Base-by-base conservation (phyloP, 805 yeast species). In the Lipomyces lipofer region DNA sequence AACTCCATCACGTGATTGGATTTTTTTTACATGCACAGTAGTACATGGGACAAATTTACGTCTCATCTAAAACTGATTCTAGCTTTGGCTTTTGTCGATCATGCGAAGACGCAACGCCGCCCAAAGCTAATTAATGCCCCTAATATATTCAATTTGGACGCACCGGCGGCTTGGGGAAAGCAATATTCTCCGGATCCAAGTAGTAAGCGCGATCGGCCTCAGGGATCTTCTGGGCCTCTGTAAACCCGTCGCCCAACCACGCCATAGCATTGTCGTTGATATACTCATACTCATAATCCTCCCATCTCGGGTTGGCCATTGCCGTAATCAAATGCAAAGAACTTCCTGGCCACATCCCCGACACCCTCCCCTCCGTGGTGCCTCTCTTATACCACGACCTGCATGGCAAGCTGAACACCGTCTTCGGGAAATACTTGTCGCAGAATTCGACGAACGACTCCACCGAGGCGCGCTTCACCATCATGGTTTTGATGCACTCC, bases 321-420 rank as follows among this genome's bases (percentile, higher is more conserved):
- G 54, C 50, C 15, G 30, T 24, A n/a, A 47, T 33, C 27, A 40
- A 50, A 24, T 57, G 62, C 12, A 54, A 28, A 46, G 51, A 46
- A 22, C 53, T 54, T 8, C 62, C 62, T 7, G 60, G 60, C 46
- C 59, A 57, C n/a, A 57, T 22, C 27, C 52, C 62, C 1, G 48
- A 44, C 24, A 56, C 51, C 38, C 51, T 38, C 4, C 42, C 52
- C 15, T 49, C 47, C 28, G 32, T 52, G 17, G 9, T 29, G 25
- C 56, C 59, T 3, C 49, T 49, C 21, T 54, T 54, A 38, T 51
- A 54, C 59, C 59, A 54, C 13, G 55, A 47, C 1, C 45, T 40
- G 29, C 59, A 54, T 35, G 46, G 47, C 12, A 28, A 43, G 2
- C 52, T 40, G 44, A 44, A 54, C 8, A 48, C 59, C 43, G 51